Evolutionary conservation across 106 monocot species (phyloP), one percentile per base, ranked within the genome.

Genomic region (Phalaenopsis equestris): DNA sequence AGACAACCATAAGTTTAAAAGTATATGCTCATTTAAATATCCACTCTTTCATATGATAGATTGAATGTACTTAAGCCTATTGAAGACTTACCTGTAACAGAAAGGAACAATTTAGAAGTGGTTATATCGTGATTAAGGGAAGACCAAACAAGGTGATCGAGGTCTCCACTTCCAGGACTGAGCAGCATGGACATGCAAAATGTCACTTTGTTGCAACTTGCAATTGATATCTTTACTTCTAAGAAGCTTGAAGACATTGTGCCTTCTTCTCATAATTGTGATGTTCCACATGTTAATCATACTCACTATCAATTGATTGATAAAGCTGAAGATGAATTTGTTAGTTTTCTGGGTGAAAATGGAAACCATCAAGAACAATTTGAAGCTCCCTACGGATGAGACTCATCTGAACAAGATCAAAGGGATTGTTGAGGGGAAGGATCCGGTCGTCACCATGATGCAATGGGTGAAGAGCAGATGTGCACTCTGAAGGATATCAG

Each of bases 211-310:
- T 91, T 56, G 30, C 30, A 30, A 30, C 30, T 30, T 30, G 91
- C 56, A 41, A 91, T 91, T 56, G 91, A 91, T 73, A 91, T 91
- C 16, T 91, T 91, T 84, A 91, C 72, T 73, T 84, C 75, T 10
- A 91, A 91, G 76, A 91, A 91, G 75, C 88, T 91, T 23, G 91
- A 91, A 67, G 91, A 91, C 84, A 88, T 91, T 80, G 91, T 91
- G 39, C 86, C 91, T 36, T 91, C 91, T 9, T 91, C 91, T 61
- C 91, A 91, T 58, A 91, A 91, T 76, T 91, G 88, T 88, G 91
- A 91, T 82, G 91, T 86, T 73, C 91, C 91, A 4, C 84, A 88
- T 30, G 30, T 30, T 91, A 52, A 46, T 67, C 91, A 86, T 49
- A 86, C 87, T 80, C 87, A 90, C 38, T 90, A 90, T 75, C 90